Evolutionary conservation across 176 grass and related monocot species (phyloP), one percentile per base, ranked within the genome.

Genomic region (Cenchrus fungigraminus): DNA sequence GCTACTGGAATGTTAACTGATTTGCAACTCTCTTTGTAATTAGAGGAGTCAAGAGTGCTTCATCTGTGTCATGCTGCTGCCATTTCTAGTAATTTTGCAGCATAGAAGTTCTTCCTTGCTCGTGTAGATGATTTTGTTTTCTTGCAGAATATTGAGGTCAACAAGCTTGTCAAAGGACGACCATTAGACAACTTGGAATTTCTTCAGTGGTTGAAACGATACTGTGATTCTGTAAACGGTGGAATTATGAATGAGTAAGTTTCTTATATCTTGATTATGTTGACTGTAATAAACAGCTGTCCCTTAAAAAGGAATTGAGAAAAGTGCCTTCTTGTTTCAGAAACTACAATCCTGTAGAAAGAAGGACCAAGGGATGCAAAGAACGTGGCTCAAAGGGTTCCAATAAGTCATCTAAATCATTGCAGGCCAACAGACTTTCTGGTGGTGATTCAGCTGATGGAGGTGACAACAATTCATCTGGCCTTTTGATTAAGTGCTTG

Each of bases 121-220:
- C 59, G 83, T n/a, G 45, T 68, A 49, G 44, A 61, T 67, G 16
- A 55, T 45, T 83, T 25, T 69, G 16, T 52, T 28, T 68, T 45
- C 50, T 64, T 91, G 76, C 84, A 97, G 95, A 93, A 97, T 85
- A 92, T 97, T 81, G 95, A 94, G 71, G 95, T 97, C 20, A 97
- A 91, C 88, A 97, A 87, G 78, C 92, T 97, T 84, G 90, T 97
- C 44, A 97, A 94, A 86, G 95, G 95, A 50, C 90, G 95, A 5
- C 95, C 95, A 57, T 85, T 97, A 71, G 95, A 97, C 46, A 97
- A 97, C 72, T 84, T 97, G 63, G 95, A 97, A 42, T 97, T 97
- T 56, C 85, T 97, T 28, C 95, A 97, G 77, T 97, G 95, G 95
- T 68, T 97, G 86, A 97, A 97, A 86, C 86, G 88, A 73, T 97